Percentiles rank a stretch among this genome's conserved stretches.
Conservation (phyloP, 768 basidiomycete genomes). For the Polyporus arcularius region DNA sequence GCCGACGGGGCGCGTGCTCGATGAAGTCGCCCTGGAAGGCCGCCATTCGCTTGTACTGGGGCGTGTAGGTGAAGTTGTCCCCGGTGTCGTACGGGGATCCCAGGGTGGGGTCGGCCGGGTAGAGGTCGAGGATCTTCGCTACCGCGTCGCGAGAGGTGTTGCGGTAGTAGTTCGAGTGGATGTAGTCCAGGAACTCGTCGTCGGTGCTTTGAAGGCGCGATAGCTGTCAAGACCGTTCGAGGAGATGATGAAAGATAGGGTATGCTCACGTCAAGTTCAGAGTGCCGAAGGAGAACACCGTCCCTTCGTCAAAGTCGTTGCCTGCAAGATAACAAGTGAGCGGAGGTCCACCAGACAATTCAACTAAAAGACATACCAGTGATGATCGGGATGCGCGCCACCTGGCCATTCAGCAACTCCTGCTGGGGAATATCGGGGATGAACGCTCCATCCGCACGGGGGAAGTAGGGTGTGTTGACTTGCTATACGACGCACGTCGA, state of each 20-base stretch:
- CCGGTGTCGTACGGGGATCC: slow-evolving; percentile 28
- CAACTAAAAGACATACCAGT: slow-evolving; percentile 10
- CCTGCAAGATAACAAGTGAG: not conserved
- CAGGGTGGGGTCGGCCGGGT: slow-evolving; percentile 19
- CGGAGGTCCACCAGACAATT: not conserved
- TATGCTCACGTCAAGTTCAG: slow-evolving; percentile 14
- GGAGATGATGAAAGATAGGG: not conserved
- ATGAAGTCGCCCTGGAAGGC: slow-evolving; percentile 28
- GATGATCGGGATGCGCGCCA: slow-evolving; percentile 20
- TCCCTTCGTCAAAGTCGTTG: slow-evolving; percentile 24
- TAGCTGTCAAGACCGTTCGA: not conserved
- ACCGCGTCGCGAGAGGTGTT: not conserved
- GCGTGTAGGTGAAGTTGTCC: slow-evolving; percentile 2
- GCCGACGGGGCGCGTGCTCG: slow-evolving; percentile 23
- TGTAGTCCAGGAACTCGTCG: slow-evolving; percentile 1
- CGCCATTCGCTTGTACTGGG: slow-evolving; percentile 29
- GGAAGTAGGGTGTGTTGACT: slow-evolving; percentile 17
- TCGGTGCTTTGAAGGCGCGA: slow-evolving; percentile 8
- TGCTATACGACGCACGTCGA: not conserved
- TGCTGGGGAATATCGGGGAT: slow-evolving; percentile 13
- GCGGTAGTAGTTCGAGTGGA: slow-evolving; percentile 1
- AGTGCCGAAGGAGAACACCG: slow-evolving; percentile 10
- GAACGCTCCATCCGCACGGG: slow-evolving; percentile 22
- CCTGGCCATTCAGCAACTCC: slow-evolving; percentile 10
- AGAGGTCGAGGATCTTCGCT: slow-evolving; percentile 3